Evolutionary conservation across 768 basidiomycete genomes (phyloP).

Genomic region (Mycena vulgaris): DNA sequence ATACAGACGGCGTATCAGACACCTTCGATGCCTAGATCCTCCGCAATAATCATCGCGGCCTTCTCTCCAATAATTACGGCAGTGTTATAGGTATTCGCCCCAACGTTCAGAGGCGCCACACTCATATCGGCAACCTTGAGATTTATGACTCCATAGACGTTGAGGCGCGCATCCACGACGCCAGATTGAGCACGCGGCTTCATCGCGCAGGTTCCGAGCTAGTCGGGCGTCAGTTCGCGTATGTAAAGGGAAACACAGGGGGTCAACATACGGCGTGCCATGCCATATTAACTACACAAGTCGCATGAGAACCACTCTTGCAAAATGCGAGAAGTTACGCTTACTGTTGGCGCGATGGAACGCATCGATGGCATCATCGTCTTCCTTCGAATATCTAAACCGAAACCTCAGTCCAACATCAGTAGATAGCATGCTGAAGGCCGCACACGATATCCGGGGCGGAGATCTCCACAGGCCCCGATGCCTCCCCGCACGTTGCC

Average conservation of each 20-base stretch:
- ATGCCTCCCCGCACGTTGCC: not conserved
- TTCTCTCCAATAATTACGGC: conserved; percentile 66
- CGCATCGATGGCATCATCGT: conserved; percentile 35
- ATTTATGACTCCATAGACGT: conserved; percentile 60
- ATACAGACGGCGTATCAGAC: too few relatives aligned
- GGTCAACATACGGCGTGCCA: conserved; percentile 8
- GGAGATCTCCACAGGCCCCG: conserved; percentile 21
- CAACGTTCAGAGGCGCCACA: conserved; percentile 48
- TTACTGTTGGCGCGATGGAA: conserved; percentile 10
- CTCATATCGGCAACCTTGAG: conserved; percentile 58
- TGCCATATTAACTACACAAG: not conserved
- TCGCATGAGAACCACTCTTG: not conserved
- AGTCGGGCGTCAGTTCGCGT: not conserved
- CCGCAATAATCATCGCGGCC: conserved; percentile 66
- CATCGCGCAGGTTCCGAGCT: conserved; percentile 68
- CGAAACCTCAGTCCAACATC: not conserved
- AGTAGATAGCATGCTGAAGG: not conserved
- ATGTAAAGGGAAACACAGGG: too few relatives aligned
- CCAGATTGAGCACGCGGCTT: conserved; percentile 59
- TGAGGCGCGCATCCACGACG: conserved; percentile 61
- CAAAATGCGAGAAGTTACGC: not conserved
- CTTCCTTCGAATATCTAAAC: conserved; percentile 25
- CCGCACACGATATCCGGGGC: conserved; percentile 28
- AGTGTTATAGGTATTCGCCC: conserved; percentile 53
- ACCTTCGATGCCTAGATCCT: conserved; percentile 51